Evolutionary conservation across 1,284 basidiomycete genomes (phyloP), one percentile per base, ranked within the genome.

Genomic region (Fomitopsis betulina): DNA sequence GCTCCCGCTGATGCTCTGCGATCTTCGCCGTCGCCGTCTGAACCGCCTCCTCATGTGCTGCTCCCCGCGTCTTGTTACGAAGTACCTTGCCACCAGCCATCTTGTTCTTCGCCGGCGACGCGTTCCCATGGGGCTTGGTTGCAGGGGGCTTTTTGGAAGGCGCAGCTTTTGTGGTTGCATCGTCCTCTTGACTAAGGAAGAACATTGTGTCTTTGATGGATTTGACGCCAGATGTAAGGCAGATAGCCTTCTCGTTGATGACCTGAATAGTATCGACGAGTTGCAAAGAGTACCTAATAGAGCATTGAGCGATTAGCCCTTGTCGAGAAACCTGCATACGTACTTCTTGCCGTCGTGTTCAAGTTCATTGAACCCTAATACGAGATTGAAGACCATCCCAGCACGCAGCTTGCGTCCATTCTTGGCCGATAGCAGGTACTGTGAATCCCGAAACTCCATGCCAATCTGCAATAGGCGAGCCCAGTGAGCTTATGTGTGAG

Each of bases 371-470:
- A 98, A 94, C 2, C 94, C 95, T 51, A 98, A 79, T 8, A 85
- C 82, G 43, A 98, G 77, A 67, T 91, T 91, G 70, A 97, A 80
- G 19, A 93, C 80, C 95, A 97, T 97, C 69, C 89, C 88, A 54
- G 86, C 76, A 69, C 85, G 85, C 56, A 98, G 72, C 33, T 76
- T 75, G 13, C 90, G 85, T 10, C 74, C 76, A 67, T 93, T 96
- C 76, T 98, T 98, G 12, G 86, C 65, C 3, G 87, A 90, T 38
- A 98, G 78, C 2, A 95, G 76, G 70, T 94, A 97, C 0, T 86
- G 79, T 10, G 90, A 87, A 70, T 99, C 96, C 35, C 96, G 87
- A 75, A 96, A 98, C 72, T 98, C 96, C 70, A 98, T 84, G 13
- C 94, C 94, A 70, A 87, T 96, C 93, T 96, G 67, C 7, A 58